These are phyloP conservation scores for Letharia lupina DNA, from an alignment of 495 filamentous ascomycete genomes.

Conservation along the genomic window DNA sequence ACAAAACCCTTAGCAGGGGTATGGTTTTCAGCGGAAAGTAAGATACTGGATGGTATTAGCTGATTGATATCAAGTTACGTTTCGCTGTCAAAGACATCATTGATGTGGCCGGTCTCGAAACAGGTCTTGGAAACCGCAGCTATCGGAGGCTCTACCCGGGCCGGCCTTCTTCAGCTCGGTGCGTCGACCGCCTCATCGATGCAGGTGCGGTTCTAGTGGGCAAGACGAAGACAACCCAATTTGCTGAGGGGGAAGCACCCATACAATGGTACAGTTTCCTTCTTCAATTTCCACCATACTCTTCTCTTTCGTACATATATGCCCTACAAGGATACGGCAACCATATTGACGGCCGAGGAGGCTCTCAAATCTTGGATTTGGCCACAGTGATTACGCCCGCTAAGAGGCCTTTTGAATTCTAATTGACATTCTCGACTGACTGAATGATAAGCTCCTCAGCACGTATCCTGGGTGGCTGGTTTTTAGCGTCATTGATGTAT, in stretches of 20 bases:
- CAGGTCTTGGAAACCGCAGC: constrained; percentile 36
- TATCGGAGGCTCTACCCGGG: constrained; percentile 33
- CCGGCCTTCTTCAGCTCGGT: constrained; percentile 27
- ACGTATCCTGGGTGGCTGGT: neutral
- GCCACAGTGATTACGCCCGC: neutral
- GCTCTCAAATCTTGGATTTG: neutral
- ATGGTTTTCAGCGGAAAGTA: neutral
- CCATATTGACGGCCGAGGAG: neutral
- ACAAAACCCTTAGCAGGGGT: constrained; percentile 34
- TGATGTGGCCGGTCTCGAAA: constrained; percentile 37
- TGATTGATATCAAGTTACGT: constrained; percentile 20
- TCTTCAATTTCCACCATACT: neutral
- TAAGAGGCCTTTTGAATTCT: neutral
- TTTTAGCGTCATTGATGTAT: neutral
- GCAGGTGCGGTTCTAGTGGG: constrained; percentile 42
- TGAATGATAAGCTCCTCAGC: neutral
- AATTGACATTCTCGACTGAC: neutral
- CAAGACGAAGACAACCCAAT: constrained; percentile 41
- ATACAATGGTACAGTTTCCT: constrained; percentile 26
- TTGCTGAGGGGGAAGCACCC: constrained; percentile 35
- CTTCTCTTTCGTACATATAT: neutral
- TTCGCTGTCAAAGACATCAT: constrained; percentile 42
- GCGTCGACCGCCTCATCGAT: constrained; percentile 35
- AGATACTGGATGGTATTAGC: neutral
- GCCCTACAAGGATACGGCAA: neutral